These are phyloP conservation scores for Elasticomyces elasticus DNA, from an alignment of 495 filamentous ascomycete species.

Conservation along the genomic window DNA sequence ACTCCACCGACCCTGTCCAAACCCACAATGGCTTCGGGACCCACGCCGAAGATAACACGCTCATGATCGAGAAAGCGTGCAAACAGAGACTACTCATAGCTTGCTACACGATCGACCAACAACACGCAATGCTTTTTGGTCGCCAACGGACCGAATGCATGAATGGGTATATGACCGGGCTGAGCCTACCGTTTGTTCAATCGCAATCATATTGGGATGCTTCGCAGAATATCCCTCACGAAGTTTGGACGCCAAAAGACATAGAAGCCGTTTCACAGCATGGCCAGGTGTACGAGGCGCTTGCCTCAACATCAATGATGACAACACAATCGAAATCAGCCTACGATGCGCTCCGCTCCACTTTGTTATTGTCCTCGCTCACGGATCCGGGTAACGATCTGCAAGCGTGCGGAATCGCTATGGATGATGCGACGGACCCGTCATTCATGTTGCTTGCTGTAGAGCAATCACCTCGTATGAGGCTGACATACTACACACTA, in stretches of 20 bases:
- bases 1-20: background rate
- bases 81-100: conserved; percentile 26
- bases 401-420: background rate
- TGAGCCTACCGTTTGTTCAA: conserved; percentile 25
- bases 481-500: conserved; percentile 18
- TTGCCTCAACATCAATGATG: background rate
- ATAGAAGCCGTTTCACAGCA: background rate
- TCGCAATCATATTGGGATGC: conserved; percentile 23
- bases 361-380: conserved; percentile 24
- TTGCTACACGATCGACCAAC: conserved; percentile 30
- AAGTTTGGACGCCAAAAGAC: conserved; percentile 9
- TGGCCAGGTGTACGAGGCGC: conserved; percentile 10
- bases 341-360: conserved; percentile 28
- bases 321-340: background rate
- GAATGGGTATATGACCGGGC: background rate
- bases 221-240: background rate
- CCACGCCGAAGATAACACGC: background rate
- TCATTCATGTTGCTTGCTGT: conserved; percentile 4
- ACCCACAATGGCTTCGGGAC: background rate
- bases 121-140: conserved; percentile 27
- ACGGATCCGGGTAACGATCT: conserved; percentile 1
- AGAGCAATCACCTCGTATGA: conserved; percentile 14
- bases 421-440: background rate
- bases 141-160: conserved; percentile 11
- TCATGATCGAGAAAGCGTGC: background rate